phyloP scores from a whole-genome alignment of 805 yeast species.

The Candida qinlingensis region DNA sequence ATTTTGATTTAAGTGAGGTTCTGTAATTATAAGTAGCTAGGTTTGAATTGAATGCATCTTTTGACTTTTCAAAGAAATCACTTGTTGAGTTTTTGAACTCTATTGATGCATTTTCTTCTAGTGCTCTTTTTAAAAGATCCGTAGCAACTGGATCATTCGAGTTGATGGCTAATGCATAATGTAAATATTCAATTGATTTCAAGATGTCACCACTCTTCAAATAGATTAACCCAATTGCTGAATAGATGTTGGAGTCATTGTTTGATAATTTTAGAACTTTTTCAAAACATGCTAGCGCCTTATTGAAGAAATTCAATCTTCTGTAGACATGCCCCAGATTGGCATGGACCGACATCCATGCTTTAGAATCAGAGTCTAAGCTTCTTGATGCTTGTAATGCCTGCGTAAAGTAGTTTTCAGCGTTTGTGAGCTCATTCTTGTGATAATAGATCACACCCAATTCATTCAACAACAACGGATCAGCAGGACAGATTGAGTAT shows the following conservation, averaged over 20 bases:
- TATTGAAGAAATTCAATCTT: conserved; percentile 51
- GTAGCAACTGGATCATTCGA: conserved; percentile 82
- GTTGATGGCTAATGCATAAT: conserved; percentile 70
- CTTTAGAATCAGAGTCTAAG: conserved; percentile 71
- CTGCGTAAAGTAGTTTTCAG: conserved; percentile 64
- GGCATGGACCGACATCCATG: conserved; percentile 80
- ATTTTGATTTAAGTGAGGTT: conserved; percentile 6
- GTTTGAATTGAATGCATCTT: conserved; percentile 23
- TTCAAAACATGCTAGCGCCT: conserved; percentile 70
- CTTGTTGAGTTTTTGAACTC: conserved; percentile 1
- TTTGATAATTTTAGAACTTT: conserved; percentile 67
- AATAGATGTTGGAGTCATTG: conserved; percentile 66
- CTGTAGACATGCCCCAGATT: conserved; percentile 89
- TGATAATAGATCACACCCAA: conserved; percentile 90
- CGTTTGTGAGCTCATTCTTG: conserved; percentile 56
- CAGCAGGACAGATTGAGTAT: conserved; percentile 71
- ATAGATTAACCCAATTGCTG: conserved; percentile 82
- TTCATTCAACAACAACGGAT: conserved; percentile 86
- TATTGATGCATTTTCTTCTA: conserved; percentile 44
- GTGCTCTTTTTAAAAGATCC: conserved; percentile 75
- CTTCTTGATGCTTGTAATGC: conserved; percentile 67
- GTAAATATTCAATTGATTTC: conserved; percentile 72
- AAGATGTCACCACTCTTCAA: conserved; percentile 59
- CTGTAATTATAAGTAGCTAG: conserved; percentile 26
- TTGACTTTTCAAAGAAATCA: conserved; percentile 27